A percentile compares a stretch with the other conserved stretches of the same genome.
phyloP scores from a whole-genome alignment of 1,284 basidiomycete species.

The Rhodotorula sp. region DNA sequence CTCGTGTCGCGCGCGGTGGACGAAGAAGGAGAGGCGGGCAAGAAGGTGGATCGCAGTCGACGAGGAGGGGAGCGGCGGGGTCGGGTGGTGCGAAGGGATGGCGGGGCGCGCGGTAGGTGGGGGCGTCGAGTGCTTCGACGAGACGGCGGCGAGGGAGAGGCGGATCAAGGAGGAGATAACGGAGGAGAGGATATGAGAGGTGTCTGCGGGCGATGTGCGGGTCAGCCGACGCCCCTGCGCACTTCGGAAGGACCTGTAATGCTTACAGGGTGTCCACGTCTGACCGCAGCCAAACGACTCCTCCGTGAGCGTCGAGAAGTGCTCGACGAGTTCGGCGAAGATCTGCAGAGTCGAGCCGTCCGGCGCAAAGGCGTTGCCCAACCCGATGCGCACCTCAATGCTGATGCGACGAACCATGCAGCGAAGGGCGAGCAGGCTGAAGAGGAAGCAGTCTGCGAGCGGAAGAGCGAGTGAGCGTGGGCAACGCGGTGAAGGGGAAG shows the following conservation, averaged over 20 bases:
- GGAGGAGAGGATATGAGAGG: conserved; percentile 45
- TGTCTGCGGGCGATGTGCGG: conserved; percentile 2
- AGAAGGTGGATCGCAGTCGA: conserved; percentile 10
- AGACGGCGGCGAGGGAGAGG: conserved; percentile 41
- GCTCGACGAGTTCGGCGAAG: conserved; percentile 43
- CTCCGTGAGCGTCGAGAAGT: conserved; percentile 26
- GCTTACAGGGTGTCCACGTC: conserved; percentile 42
- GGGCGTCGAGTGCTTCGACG: neutral
- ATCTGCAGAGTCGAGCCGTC: conserved; percentile 31
- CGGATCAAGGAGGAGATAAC: conserved; percentile 45
- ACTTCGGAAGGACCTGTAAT: neutral
- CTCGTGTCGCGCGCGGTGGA: neutral
- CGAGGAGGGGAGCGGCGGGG: neutral
- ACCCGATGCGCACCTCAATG: conserved; percentile 45
- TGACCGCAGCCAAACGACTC: conserved; percentile 17
- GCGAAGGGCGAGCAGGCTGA: conserved; percentile 44
- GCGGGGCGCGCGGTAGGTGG: neutral
- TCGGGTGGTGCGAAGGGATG: neutral
- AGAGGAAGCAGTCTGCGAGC: conserved; percentile 33
- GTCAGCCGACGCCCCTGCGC: conserved; percentile 9
- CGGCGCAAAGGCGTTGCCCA: conserved; percentile 42
- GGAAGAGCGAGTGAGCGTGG: neutral
- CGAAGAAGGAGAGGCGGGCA: neutral
- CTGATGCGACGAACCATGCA: conserved; percentile 46
- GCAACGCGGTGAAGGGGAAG: too few relatives aligned